Conservation (phyloP, 345 rosid species). For the Acer yangbiense region DNA sequence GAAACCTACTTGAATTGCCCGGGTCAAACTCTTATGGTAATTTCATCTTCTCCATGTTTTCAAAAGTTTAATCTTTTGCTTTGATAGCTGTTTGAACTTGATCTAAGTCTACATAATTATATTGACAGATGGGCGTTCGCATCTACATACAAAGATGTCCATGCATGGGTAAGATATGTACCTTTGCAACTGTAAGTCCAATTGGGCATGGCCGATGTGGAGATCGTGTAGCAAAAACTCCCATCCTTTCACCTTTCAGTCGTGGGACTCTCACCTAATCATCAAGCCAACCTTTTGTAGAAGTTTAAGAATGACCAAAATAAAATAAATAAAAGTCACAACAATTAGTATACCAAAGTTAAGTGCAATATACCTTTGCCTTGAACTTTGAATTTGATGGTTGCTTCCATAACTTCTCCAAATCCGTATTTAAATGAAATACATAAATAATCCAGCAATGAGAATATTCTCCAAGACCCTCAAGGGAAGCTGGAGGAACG, state of each 20-base stretch:
- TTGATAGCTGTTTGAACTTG: background rate
- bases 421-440: constrained; percentile 89
- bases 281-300: constrained; percentile 31
- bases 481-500: constrained; percentile 95
- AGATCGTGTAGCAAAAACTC: constrained; percentile 88
- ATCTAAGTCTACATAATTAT: background rate
- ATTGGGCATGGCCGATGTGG: constrained; percentile 96
- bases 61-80: background rate
- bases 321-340: constrained; percentile 12
- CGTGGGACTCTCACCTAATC: constrained; percentile 93
- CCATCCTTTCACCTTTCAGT: constrained; percentile 75
- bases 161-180: constrained; percentile 21
- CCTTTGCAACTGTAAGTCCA: constrained; percentile 94
- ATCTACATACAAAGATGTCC: background rate
- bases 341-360: background rate
- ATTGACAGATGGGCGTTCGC: background rate
- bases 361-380: constrained; percentile 60
- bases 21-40: background rate
- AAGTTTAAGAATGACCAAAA: constrained; percentile 26
- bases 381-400: constrained; percentile 88
- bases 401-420: constrained; percentile 90
- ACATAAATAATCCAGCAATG: constrained; percentile 94
- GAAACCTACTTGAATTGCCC: background rate
- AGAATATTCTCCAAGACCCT: constrained; percentile 83
- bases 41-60: background rate